Conservation (phyloP, 768 basidiomycete genomes). For the Panaeolus cyanescens region DNA sequence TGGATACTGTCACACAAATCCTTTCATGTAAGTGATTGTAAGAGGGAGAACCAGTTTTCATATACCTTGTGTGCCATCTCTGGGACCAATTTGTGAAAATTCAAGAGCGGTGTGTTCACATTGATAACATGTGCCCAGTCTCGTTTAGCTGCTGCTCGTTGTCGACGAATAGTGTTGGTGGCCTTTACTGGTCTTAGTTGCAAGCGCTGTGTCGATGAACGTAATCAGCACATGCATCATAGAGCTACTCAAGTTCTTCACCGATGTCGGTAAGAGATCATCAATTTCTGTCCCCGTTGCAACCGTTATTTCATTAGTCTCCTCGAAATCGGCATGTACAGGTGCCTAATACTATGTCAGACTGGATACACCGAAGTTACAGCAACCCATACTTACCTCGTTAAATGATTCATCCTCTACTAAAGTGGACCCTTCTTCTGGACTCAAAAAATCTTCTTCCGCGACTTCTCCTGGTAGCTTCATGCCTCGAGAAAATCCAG, state of each 20-base stretch:
- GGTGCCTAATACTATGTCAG: neutral
- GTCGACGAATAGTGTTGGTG: neutral
- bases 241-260: conserved; percentile 16
- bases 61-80: conserved; percentile 91
- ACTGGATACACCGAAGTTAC: neutral
- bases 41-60: neutral
- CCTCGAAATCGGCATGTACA: conserved; percentile 5
- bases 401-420: conserved; percentile 4
- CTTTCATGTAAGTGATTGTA: too few relatives aligned
- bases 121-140: conserved; percentile 99
- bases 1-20: conserved; percentile 90
- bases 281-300: conserved; percentile 46
- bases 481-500: conserved; percentile 82
- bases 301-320: conserved; percentile 15
- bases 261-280: conserved; percentile 70
- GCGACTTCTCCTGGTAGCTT: conserved; percentile 62
- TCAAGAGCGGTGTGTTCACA: conserved; percentile 84
- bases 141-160: conserved; percentile 63
- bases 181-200: neutral
- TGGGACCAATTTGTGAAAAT: conserved; percentile 91
- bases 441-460: conserved; percentile 45
- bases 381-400: neutral
- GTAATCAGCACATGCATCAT: neutral
- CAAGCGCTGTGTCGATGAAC: neutral
- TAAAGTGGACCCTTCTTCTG: conserved; percentile 21